phyloP scores from a whole-genome alignment of 1,284 basidiomycete species.

The Kwoniella shivajii region DNA sequence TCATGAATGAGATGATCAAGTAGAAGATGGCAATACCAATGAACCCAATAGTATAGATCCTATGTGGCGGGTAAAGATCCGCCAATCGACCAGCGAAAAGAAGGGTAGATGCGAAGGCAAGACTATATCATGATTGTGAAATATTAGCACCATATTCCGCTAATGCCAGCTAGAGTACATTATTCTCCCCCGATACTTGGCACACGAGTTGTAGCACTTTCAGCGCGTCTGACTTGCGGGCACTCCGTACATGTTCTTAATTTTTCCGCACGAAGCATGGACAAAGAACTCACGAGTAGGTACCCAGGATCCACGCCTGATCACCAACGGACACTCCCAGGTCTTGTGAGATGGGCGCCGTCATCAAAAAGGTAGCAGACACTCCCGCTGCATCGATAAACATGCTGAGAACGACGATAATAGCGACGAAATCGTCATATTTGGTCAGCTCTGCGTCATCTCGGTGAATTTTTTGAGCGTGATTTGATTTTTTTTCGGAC shows the following conservation, averaged over 20 bases:
- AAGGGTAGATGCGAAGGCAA: constrained; percentile 40
- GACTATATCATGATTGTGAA: no score
- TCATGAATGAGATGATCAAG: constrained; percentile 51
- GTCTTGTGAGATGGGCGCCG: constrained; percentile 44
- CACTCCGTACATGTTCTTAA: no score
- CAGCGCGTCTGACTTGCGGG: no score
- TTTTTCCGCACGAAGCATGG: background rate
- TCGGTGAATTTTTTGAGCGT: background rate
- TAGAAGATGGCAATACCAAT: constrained; percentile 45
- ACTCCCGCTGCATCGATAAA: constrained; percentile 48
- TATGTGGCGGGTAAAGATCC: constrained; percentile 47
- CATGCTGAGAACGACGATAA: no score
- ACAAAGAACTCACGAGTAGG: constrained; percentile 29
- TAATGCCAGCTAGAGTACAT: constrained; percentile 3
- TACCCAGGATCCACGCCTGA: constrained; percentile 47
- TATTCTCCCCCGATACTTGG: no score
- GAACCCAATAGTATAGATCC: constrained; percentile 47
- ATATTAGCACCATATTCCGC: no score
- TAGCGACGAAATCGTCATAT: background rate
- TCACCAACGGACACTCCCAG: constrained; percentile 35
- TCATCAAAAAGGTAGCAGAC: constrained; percentile 48
- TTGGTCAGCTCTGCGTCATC: background rate
- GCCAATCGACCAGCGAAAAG: constrained; percentile 46
- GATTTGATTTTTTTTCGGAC: no score
- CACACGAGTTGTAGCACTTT: no score